phyloP scores from a whole-genome alignment of 2,329 filamentous ascomycete genomes.

The Thermoascus crustaceus region DNA sequence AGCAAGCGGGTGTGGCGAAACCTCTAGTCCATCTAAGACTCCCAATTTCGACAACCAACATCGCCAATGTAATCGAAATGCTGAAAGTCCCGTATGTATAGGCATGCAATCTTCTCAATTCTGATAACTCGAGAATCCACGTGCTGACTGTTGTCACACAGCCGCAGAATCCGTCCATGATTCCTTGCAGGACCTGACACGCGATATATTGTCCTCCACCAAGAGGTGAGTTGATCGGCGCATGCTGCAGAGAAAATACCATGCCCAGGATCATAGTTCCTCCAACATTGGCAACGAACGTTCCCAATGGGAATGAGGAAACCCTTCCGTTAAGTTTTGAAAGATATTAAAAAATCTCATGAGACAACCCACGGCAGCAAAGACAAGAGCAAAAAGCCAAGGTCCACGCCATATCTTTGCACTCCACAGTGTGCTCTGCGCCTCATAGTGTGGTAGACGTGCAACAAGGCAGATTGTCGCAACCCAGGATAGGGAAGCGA shows the following conservation, averaged over 20 bases:
- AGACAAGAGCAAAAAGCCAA: constrained; percentile 64
- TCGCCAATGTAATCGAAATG: constrained; percentile 48
- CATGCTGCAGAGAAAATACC: constrained; percentile 67
- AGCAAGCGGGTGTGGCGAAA: constrained; percentile 30
- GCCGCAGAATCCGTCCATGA: constrained; percentile 58
- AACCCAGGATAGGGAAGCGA: constrained; percentile 65
- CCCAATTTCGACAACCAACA: constrained; percentile 66
- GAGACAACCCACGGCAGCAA: constrained; percentile 69
- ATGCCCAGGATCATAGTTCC: constrained; percentile 67
- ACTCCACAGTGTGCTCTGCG: constrained; percentile 20
- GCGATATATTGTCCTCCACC: constrained; percentile 44
- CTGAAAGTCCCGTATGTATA: constrained; percentile 62
- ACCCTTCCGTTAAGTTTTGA: constrained; percentile 58
- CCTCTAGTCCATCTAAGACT: constrained; percentile 62
- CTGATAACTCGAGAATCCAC: constrained; percentile 51
- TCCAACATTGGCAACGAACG: constrained; percentile 67
- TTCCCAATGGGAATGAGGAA: constrained; percentile 67
- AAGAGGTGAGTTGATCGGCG: constrained; percentile 35
- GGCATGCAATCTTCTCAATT: constrained; percentile 45
- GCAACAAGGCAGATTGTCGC: constrained; percentile 61
- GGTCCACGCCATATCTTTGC: constrained; percentile 61
- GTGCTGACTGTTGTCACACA: constrained; percentile 58
- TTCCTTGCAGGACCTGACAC: constrained; percentile 56
- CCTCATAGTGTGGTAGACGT: constrained; percentile 51
- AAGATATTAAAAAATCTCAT: constrained; percentile 61